Evolutionary conservation across 2,329 filamentous ascomycete species (phyloP).

Genomic region (Cadophora gregata): DNA sequence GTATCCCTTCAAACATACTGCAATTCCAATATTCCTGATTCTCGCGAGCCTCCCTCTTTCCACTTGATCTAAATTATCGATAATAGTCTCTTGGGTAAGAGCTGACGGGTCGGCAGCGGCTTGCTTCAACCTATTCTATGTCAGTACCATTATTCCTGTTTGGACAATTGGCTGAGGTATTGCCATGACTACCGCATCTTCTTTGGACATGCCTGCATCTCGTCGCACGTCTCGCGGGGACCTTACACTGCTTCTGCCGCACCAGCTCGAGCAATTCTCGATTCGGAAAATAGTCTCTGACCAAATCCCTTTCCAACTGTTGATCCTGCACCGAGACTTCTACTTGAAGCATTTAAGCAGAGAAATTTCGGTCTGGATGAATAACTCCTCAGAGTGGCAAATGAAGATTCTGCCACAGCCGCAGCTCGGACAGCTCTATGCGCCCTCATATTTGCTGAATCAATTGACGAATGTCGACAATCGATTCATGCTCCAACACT

Average conservation of each 20-base stretch:
- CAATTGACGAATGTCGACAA: constrained; percentile 28
- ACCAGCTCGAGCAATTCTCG: constrained; percentile 36
- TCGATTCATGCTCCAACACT: constrained; percentile 23
- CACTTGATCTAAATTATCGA: constrained; percentile 54
- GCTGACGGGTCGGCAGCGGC: constrained; percentile 38
- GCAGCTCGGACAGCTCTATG: constrained; percentile 41
- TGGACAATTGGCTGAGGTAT: not conserved
- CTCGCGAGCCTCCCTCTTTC: constrained; percentile 79
- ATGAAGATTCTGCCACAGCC: constrained; percentile 37
- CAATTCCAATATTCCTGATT: constrained; percentile 98
- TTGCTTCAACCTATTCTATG: constrained; percentile 38
- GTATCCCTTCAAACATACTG: constrained; percentile 60
- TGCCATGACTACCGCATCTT: not conserved
- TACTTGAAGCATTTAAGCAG: constrained; percentile 40
- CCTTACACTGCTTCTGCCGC: constrained; percentile 43
- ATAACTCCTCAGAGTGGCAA: constrained; percentile 34
- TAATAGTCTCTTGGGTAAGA: constrained; percentile 40
- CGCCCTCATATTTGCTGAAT: constrained; percentile 39
- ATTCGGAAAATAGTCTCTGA: constrained; percentile 42
- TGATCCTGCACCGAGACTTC: constrained; percentile 25
- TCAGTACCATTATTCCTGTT: not conserved
- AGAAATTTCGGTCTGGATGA: constrained; percentile 38
- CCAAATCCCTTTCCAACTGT: constrained; percentile 28
- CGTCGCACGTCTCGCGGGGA: not conserved
- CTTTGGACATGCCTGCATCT: not conserved